Base-by-base conservation (phyloP, 495 filamentous ascomycete genomes). In the Aspergillus diversus region DNA sequence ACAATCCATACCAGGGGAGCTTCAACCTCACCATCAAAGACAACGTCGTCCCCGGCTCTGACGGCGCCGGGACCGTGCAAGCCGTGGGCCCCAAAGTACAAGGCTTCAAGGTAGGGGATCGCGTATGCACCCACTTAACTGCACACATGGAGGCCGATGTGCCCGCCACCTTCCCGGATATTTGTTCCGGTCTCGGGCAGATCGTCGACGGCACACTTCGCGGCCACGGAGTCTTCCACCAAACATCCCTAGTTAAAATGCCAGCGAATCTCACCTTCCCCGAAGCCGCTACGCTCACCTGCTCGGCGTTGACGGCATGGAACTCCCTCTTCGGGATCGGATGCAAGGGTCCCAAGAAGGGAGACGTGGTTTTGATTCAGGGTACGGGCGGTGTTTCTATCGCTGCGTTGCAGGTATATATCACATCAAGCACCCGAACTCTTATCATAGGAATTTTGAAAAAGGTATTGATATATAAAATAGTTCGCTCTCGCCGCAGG, bases 341-440 rank as follows among this genome's bases (percentile, higher is more conserved):
- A 39, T 52, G 51, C 11, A 80, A 74, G 63, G 61, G 65, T 0
- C 63, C 90, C 31, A 83, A 80, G 70, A 81, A 83, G 5, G 66
- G 64, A 1, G 51, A 60, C 48, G 51, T 61, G 5, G 68, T 73
- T 7, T 55, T 73, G 7, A 62, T 87, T 3, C 88, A 91, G 64
- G 90, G 90, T 5, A 91, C 87, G 0, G 90, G 90, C 0, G 90
- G 90, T 42, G 89, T 92, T 21, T 85, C 80, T 59, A 79, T 91
- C 17, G 90, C 91, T 67, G 87, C 83, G 11, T 63, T 92, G 34
- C 87, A 69, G 64, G 67, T 69, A 59, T 2, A 27, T 2, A 2
- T 27, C 21, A 27, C n/a, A 27, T 27, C 21, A n/a, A n/a, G n/a
- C 21, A 1, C 21, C 21, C 21, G 2, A 27, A 27, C 21, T 27